Percentiles rank a stretch among this genome's conserved stretches.
Conservation (phyloP, 1,284 basidiomycete species). For the Apiotrichum porosum region DNA sequence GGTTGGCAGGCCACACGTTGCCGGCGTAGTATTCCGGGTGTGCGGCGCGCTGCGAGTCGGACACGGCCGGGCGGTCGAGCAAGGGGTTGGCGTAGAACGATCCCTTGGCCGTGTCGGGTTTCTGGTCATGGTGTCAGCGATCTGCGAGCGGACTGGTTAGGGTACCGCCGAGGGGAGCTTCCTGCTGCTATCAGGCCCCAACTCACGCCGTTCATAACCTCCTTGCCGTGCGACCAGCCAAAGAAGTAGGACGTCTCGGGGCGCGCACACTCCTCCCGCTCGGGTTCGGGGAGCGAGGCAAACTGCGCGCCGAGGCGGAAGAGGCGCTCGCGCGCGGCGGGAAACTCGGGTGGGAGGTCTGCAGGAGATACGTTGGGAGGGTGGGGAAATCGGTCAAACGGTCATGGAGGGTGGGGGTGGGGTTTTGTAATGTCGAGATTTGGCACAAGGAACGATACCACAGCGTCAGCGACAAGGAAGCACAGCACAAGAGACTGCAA, state of each 20-base stretch:
- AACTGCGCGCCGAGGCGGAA: conserved; percentile 69
- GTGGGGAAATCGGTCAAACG: no score
- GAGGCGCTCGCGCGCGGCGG: conserved; percentile 60
- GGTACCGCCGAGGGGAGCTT: neutral
- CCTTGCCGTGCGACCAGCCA: conserved; percentile 92
- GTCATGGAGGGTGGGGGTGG: neutral
- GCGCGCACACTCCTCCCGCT: conserved; percentile 62
- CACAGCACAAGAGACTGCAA: no score
- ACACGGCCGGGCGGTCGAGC: conserved; percentile 60
- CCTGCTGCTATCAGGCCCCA: neutral
- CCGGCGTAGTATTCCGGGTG: conserved; percentile 60
- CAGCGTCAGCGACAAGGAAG: no score
- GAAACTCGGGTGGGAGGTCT: conserved; percentile 68
- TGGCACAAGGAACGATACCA: no score
- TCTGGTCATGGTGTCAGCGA: conserved; percentile 16
- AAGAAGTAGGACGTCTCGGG: conserved; percentile 53
- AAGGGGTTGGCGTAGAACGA: conserved; percentile 88
- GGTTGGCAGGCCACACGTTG: conserved; percentile 60
- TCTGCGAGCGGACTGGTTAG: neutral
- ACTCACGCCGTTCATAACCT: conserved; percentile 87
- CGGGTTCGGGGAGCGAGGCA: conserved; percentile 60
- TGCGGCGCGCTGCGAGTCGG: conserved; percentile 53
- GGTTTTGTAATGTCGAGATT: no score
- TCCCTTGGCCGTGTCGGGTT: conserved; percentile 71
- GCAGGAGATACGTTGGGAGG: no score